Conservation (phyloP, 2,329 filamentous ascomycete genomes). For the Hypoxylon sp. region DNA sequence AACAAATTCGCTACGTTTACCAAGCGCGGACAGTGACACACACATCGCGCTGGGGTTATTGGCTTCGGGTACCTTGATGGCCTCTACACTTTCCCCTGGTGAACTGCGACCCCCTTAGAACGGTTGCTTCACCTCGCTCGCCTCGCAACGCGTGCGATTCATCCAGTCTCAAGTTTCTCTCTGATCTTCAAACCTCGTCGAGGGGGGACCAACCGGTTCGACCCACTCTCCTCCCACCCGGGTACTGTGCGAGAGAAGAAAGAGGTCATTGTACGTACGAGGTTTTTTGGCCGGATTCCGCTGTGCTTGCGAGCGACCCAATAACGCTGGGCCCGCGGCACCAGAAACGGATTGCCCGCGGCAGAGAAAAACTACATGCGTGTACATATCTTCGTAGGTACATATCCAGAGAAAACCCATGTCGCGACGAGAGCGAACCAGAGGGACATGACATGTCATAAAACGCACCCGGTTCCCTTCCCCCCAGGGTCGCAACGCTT, state of each 20-base stretch:
- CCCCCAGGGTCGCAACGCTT: constrained; percentile 18
- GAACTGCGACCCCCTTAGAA: background rate
- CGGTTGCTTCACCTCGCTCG: constrained; percentile 4
- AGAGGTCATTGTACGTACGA: background rate
- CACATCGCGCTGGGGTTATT: background rate
- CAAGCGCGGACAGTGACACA: no score
- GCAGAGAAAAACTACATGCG: constrained; percentile 30
- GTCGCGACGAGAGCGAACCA: no score
- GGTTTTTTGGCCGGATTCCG: constrained; percentile 13
- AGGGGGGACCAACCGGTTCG: constrained; percentile 4
- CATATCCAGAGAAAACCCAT: no score
- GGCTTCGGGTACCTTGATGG: no score
- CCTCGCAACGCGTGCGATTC: background rate
- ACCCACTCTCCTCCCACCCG: constrained; percentile 6
- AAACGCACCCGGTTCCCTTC: constrained; percentile 25
- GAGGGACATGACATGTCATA: constrained; percentile 29
- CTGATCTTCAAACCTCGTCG: constrained; percentile 12
- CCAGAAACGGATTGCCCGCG: constrained; percentile 25
- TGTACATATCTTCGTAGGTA: no score
- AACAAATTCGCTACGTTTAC: no score
- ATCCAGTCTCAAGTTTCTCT: constrained; percentile 8
- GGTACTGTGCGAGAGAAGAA: background rate
- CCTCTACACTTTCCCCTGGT: no score
- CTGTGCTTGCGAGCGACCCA: constrained; percentile 28
- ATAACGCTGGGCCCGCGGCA: constrained; percentile 34